Conservation (phyloP, 2,329 filamentous ascomycete genomes). For the Exophiala sideris region DNA sequence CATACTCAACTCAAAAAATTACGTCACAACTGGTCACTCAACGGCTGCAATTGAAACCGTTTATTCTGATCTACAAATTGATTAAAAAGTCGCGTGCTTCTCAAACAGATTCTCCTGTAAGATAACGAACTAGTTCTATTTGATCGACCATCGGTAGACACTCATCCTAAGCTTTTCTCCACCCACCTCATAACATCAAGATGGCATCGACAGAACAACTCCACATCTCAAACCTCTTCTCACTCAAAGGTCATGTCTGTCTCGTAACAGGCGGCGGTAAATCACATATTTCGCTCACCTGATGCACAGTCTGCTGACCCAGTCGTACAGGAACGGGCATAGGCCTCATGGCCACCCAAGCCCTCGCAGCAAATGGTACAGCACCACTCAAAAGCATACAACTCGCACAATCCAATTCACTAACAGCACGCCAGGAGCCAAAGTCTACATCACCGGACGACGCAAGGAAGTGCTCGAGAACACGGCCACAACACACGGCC, state of each 20-base stretch:
- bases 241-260: conserved; percentile 31
- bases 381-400: background rate
- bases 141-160: background rate
- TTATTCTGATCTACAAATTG: no score
- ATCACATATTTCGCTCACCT: background rate
- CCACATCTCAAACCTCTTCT: conserved; percentile 31
- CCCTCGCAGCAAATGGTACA: conserved; percentile 31
- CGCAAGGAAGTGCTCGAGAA: conserved; percentile 31
- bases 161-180: background rate
- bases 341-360: conserved; percentile 32
- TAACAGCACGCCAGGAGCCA: conserved; percentile 28
- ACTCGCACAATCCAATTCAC: background rate
- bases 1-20: background rate
- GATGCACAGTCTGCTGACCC: background rate
- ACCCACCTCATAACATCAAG: background rate
- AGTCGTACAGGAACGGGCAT: conserved; percentile 27
- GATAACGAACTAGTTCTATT: no score
- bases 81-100: no score
- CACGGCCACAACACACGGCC: conserved; percentile 42
- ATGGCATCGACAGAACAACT: conserved; percentile 31
- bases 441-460: conserved; percentile 34
- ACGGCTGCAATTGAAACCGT: background rate
- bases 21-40: conserved; percentile 5
- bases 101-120: no score
- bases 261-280: conserved; percentile 33